Conservation (phyloP, 257 asterid species). For the Fraxinus quadrangulata region DNA sequence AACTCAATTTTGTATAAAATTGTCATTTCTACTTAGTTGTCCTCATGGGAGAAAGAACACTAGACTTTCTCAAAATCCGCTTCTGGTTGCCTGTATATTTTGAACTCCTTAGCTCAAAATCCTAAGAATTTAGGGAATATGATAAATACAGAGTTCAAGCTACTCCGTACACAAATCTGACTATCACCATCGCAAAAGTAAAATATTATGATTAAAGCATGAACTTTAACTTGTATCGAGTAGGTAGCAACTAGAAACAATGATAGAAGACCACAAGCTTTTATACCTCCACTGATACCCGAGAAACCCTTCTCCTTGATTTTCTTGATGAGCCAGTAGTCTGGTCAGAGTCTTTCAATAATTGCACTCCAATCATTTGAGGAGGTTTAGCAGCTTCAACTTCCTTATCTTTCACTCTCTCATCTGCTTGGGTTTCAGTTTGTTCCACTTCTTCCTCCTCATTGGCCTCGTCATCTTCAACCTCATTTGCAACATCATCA, state of each 20-base stretch:
- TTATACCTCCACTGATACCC: constrained; percentile 68
- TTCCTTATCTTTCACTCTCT: constrained; percentile 79
- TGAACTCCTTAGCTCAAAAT: background rate
- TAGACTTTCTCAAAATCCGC: constrained; percentile 6
- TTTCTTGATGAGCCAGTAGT: constrained; percentile 68
- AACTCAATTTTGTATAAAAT: background rate
- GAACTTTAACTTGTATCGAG: background rate
- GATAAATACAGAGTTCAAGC: background rate
- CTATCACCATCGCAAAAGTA: background rate
- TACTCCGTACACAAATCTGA: background rate
- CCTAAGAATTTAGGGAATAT: background rate
- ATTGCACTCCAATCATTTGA: constrained; percentile 97
- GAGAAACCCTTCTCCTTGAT: constrained; percentile 64
- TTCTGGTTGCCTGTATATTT: background rate
- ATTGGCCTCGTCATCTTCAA: constrained; percentile 70
- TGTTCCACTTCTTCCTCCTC: constrained; percentile 83
- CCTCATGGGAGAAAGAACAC: constrained; percentile 2
- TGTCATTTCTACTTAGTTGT: background rate
- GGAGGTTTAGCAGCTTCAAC: constrained; percentile 72
- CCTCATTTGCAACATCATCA: constrained; percentile 66
- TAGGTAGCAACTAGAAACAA: constrained; percentile 3
- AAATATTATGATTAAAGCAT: background rate
- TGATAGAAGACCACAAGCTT: constrained; percentile 7
- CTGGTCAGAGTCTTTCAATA: constrained; percentile 81
- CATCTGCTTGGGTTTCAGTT: constrained; percentile 70